Percentiles rank a stretch among this genome's conserved stretches.
phyloP scores from a whole-genome alignment of 2,329 filamentous ascomycete genomes.

The Nemania diffusa region DNA sequence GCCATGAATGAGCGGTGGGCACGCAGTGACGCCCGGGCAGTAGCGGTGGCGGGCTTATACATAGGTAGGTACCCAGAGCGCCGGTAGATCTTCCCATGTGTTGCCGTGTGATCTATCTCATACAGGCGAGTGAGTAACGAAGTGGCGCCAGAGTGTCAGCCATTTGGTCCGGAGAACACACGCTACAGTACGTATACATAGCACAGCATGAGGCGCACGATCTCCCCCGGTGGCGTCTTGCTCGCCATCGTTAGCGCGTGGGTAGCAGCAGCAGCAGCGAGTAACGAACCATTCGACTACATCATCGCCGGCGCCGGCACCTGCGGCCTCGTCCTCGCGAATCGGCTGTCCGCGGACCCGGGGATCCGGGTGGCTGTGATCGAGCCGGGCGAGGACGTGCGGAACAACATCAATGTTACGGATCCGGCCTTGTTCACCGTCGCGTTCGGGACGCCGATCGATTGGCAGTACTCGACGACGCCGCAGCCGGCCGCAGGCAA shows the following conservation, averaged over 20 bases:
- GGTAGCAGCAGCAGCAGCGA: neutral
- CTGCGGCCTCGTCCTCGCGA: slow-evolving; percentile 52
- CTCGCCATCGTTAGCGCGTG: slow-evolving; percentile 8
- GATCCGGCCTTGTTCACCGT: slow-evolving; percentile 44
- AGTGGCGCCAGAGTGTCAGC: neutral
- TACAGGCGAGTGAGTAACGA: neutral
- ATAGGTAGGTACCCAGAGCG: too few relatives aligned
- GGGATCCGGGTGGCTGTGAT: slow-evolving; percentile 51
- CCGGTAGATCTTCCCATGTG: too few relatives aligned
- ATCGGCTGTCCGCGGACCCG: slow-evolving; percentile 51
- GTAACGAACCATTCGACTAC: slow-evolving; percentile 50
- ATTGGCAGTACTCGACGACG: slow-evolving; percentile 51
- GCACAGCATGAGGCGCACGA: slow-evolving; percentile 15
- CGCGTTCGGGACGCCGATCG: slow-evolving; percentile 46
- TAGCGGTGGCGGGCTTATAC: neutral
- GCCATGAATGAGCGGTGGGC: slow-evolving; percentile 2
- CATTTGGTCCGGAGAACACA: neutral
- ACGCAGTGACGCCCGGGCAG: neutral
- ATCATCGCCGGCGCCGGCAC: slow-evolving; percentile 54
- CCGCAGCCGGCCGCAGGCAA: slow-evolving; percentile 48
- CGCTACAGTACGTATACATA: too few relatives aligned
- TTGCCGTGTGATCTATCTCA: neutral
- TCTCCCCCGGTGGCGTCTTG: neutral
- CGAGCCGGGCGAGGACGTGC: slow-evolving; percentile 52
- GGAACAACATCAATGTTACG: slow-evolving; percentile 50